A percentile compares a stretch with the other conserved stretches of the same genome.
Evolutionary conservation across 192 early-diverging fungal species (phyloP).

Genomic region (Obelidium mucronatum): DNA sequence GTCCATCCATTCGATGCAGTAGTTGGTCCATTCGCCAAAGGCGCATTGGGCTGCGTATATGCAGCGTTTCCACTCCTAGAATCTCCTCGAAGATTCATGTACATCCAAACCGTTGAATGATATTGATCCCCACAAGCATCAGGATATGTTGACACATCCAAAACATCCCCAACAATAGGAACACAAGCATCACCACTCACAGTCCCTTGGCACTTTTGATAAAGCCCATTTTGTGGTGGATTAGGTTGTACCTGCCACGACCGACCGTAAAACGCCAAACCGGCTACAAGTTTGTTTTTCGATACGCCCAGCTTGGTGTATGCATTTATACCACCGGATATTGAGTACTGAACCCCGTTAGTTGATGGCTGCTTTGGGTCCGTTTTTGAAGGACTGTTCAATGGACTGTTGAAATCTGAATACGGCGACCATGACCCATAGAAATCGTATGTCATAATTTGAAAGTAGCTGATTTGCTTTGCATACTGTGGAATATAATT

Average conservation of each 20-base stretch:
- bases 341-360: conserved; percentile 10
- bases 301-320: not conserved
- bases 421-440: conserved; percentile 11
- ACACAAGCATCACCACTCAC: not conserved
- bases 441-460: conserved; percentile 21
- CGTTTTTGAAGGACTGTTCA: conserved; percentile 15
- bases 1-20: conserved; percentile 61
- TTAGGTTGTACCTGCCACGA: conserved; percentile 13
- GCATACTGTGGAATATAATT: conserved; percentile 18
- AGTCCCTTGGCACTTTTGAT: conserved; percentile 1
- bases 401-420: conserved; percentile 24
- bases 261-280: conserved; percentile 28
- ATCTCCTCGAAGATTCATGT: conserved; percentile 23
- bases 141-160: conserved; percentile 10
- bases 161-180: conserved; percentile 11
- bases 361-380: conserved; percentile 21
- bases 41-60: conserved; percentile 53
- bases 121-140: conserved; percentile 16
- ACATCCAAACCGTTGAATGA: conserved; percentile 63
- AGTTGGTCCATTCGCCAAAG: conserved; percentile 44
- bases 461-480: conserved; percentile 17
- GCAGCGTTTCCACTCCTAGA: not conserved
- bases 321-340: not conserved
- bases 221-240: conserved; percentile 15
- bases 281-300: not conserved